Evolutionary conservation across 1,139 yeast species (phyloP).

Genomic region (Kazachstania sp.): DNA sequence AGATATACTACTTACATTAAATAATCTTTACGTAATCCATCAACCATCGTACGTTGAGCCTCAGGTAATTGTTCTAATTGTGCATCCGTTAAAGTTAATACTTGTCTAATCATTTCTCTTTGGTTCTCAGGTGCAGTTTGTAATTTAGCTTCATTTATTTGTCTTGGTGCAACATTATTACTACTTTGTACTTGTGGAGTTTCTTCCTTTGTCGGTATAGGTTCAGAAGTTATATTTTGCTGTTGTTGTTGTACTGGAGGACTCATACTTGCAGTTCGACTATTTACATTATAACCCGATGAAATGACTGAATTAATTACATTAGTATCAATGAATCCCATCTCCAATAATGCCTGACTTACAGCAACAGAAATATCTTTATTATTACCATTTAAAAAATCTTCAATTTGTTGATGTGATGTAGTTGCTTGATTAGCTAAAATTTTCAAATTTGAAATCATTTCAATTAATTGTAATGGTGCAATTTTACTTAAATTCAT

Average conservation of each 20-base stretch:
- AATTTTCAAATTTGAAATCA: conserved; percentile 54
- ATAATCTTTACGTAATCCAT: conserved; percentile 50
- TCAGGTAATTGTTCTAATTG: conserved; percentile 50
- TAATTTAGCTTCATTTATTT: conserved; percentile 16
- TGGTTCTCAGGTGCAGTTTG: conserved; percentile 40
- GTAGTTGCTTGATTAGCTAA: conserved; percentile 43
- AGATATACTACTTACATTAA: conserved; percentile 18
- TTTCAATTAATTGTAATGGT: conserved; percentile 60
- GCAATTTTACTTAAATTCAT: conserved; percentile 51
- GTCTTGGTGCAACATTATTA: conserved; percentile 1
- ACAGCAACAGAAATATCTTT: conserved; percentile 56
- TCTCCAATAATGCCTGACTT: conserved; percentile 63
- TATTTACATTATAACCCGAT: neutral
- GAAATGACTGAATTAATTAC: conserved; percentile 34
- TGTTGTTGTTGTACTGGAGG: neutral
- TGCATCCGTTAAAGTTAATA: conserved; percentile 47
- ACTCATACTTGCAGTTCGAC: neutral
- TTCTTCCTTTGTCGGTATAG: neutral
- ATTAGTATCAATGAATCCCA: conserved; percentile 65
- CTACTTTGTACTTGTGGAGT: conserved; percentile 3
- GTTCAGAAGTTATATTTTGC: neutral
- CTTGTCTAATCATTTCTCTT: conserved; percentile 59
- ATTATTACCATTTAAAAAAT: conserved; percentile 38
- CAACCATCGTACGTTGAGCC: conserved; percentile 56
- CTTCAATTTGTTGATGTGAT: conserved; percentile 40